phyloP scores from a whole-genome alignment of 1,139 yeast species.

The Hansenula lynferdii region DNA sequence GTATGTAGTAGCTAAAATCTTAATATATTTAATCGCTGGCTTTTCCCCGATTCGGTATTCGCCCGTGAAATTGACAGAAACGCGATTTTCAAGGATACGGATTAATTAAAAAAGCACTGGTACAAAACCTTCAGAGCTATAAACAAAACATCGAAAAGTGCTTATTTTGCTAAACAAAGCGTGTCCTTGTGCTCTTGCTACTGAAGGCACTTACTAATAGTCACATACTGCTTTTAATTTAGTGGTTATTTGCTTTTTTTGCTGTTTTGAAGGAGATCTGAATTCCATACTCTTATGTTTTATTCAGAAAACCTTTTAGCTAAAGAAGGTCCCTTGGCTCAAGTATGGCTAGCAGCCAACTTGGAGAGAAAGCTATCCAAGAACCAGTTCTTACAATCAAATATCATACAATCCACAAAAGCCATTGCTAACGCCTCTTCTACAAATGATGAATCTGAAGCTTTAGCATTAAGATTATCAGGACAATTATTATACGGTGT shows the following conservation, averaged over 20 bases:
- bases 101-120: background rate
- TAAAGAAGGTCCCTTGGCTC: conserved; percentile 80
- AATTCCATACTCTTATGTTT: no score
- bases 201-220: background rate
- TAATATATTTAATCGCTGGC: no score
- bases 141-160: no score
- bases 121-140: no score
- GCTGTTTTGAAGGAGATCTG: no score
- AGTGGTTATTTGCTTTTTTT: background rate
- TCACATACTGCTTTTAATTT: background rate
- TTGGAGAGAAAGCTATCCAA: conserved; percentile 77
- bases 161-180: no score
- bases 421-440: conserved; percentile 38
- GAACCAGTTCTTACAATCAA: conserved; percentile 68
- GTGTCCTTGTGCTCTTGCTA: background rate
- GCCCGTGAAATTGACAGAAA: background rate
- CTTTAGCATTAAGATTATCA: conserved; percentile 76
- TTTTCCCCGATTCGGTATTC: background rate
- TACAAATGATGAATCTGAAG: conserved; percentile 28
- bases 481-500: conserved; percentile 89
- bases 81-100: background rate
- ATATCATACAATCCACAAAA: conserved; percentile 63
- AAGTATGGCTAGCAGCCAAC: conserved; percentile 93
- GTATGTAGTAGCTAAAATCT: no score
- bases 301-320: conserved; percentile 44